Evolutionary conservation across 1,284 basidiomycete species (phyloP), one percentile per base, ranked within the genome.

Genomic region (Leccinum subspadiceum): DNA sequence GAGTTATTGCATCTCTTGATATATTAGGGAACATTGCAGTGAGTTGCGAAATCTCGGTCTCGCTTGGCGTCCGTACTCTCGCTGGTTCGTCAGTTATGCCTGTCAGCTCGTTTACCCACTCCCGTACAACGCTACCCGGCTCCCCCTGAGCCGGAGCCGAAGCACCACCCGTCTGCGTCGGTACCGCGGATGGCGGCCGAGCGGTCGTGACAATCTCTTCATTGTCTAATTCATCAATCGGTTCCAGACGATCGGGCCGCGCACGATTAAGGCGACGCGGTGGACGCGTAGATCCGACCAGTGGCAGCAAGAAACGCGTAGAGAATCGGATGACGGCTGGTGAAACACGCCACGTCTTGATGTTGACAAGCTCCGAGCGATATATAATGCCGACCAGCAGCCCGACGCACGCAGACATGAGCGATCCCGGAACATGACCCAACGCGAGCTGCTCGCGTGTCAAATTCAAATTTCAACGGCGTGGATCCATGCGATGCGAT

Each of bases 11-110:
- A 54, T 91, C 88, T 56, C 92, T 78, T 29, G 83, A 81, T 35
- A 92, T 70, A 70, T 91, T 85, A 15, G 93, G 93, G 72, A 96
- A 96, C 89, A 96, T 94, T 57, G 75, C 81, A 54, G 83, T 84
- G 62, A 95, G 70, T 53, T 90, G 86, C 20, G 78, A 75, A 53
- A 94, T 90, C 76, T 95, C 93, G 33, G 81, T 77, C 51, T 93
- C 90, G 46, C 81, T 81, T 2, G 92, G 89, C 13, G 86, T 85
- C 53, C 90, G 82, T 56, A 91, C 79, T 29, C 87, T 81, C 53
- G 80, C 75, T 29, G 75, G 72, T 68, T 81, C 73, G 54, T 82
- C 79, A 50, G 81, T 71, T 64, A 87, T 76, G 4, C 90, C 91
- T 2, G 89, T 90, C 64, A 94, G 74, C 67, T 90, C 89, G 62